Evolutionary conservation across 257 asterid species (phyloP).

Genomic region (Solanum bukasovii): DNA sequence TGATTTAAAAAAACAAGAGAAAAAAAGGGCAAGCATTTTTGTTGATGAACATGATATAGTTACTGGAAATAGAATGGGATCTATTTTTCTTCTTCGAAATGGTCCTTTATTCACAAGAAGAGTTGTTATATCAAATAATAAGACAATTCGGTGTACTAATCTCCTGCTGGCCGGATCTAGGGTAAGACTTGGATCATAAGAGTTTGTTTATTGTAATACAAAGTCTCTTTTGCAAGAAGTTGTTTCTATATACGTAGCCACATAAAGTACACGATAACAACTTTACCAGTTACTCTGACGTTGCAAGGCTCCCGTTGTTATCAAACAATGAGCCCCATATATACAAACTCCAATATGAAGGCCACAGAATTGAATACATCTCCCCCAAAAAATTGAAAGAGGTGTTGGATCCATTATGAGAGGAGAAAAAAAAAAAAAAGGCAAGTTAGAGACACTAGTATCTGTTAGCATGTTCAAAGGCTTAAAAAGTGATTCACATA

Average conservation of each 20-base stretch:
- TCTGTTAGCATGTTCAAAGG: conserved; percentile 57
- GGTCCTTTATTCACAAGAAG: not conserved
- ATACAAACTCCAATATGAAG: not conserved
- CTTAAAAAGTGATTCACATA: conserved; percentile 18
- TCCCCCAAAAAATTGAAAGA: not conserved
- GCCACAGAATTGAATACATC: not conserved
- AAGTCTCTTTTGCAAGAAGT: too few relatives aligned
- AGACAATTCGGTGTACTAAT: too few relatives aligned
- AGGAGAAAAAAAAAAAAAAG: not conserved
- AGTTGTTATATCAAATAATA: too few relatives aligned
- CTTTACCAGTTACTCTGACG: too few relatives aligned
- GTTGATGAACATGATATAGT: not conserved
- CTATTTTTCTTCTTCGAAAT: not conserved
- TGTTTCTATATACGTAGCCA: too few relatives aligned
- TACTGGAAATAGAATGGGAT: not conserved
- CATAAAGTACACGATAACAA: not conserved
- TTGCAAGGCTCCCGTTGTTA: too few relatives aligned
- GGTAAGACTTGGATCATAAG: not conserved
- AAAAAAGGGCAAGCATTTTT: not conserved
- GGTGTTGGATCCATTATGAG: conserved; percentile 1
- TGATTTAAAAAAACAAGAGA: not conserved
- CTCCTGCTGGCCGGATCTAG: not conserved
- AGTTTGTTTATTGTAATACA: not conserved
- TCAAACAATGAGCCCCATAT: not conserved
- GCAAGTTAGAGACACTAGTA: not conserved